Evolutionary conservation across 768 basidiomycete genomes (phyloP), one percentile per base, ranked within the genome.

Genomic region (Auricularia sp.): DNA sequence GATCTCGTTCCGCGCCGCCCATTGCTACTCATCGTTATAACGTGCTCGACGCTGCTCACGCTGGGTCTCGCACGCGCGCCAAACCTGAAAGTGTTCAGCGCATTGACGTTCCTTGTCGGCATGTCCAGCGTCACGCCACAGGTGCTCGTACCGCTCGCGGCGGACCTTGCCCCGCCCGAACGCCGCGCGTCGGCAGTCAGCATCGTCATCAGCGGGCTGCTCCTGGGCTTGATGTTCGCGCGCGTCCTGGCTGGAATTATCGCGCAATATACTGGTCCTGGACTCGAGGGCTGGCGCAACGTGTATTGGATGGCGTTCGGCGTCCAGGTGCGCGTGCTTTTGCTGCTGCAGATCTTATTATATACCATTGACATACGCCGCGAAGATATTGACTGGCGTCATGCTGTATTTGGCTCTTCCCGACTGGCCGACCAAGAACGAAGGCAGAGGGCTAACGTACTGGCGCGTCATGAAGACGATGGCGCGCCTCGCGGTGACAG

Each of bases 1-100:
- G 93, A 96, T 72, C 81, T 94, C 24, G 81, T 92, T 35, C 87
- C 88, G 21, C 78, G 92, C 42, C 80, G 93, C 13, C 86, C 84
- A 54, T 78, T 96, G 0, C 80, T 89, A 37, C 78, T 95, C 29
- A 65, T 79, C 13, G 74, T 92, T n/a, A 76, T 88, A 44, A 68
- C 81, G 1, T 59, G 82, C 24, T 83, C 86, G 0, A 80, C 82
- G 0, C 69, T 79, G 3, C 77, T 96, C 3, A 84, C 88, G 0
- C 84, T 94, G 58, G 92, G 88, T 0, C 79, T 94, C 1, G 82
- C 88, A 0, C 67, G 90, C 13, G 89, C 90, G 0, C 75, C 74
- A 1, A 82, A 75, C 62, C 77, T 91, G 3, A 75, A 73, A 6
- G 83, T 80, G 29, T 89, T 93, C 69, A 84, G 91, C 67, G 77